A percentile compares a stretch with the other conserved stretches of the same genome.
Evolutionary conservation across 2,329 filamentous ascomycete species (phyloP).

Genomic region (Amauroascus niger): DNA sequence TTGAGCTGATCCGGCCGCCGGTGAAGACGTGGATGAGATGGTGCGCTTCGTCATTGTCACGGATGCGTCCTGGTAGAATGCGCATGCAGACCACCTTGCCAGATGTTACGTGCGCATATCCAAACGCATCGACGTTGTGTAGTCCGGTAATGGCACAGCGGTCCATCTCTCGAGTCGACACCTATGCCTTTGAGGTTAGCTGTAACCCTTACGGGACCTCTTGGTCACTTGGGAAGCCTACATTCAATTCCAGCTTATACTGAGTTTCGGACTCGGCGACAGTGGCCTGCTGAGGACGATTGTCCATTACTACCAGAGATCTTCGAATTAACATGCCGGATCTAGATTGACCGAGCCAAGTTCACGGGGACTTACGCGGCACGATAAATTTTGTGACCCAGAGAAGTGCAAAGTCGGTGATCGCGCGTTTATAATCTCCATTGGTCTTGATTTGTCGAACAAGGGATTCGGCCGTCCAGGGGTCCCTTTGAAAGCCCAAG

Average conservation of each 20-base stretch:
- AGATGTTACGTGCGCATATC: neutral
- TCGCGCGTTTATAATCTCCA: neutral
- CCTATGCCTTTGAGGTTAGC: neutral
- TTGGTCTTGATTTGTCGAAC: neutral
- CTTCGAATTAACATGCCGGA: neutral
- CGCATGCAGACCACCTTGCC: slow-evolving; percentile 1
- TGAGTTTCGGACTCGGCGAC: neutral
- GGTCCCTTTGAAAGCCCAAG: neutral
- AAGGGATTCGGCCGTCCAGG: neutral
- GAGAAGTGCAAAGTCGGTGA: neutral
- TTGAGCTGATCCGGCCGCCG: slow-evolving; percentile 1
- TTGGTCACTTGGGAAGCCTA: neutral
- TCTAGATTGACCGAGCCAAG: neutral
- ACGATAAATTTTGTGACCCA: slow-evolving; percentile 10
- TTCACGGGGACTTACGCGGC: slow-evolving; percentile 1
- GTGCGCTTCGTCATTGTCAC: neutral
- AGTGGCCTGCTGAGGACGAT: neutral
- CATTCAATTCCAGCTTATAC: neutral
- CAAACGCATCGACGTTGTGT: neutral
- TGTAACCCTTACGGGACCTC: neutral
- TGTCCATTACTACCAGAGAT: slow-evolving; percentile 8
- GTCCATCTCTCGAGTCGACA: slow-evolving; percentile 3
- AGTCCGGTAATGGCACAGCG: slow-evolving; percentile 7
- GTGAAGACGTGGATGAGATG: slow-evolving; percentile 8
- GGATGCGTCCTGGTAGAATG: slow-evolving; percentile 8